Base-by-base conservation (phyloP, 345 rosid genomes). In the Kernera saxatilis region DNA sequence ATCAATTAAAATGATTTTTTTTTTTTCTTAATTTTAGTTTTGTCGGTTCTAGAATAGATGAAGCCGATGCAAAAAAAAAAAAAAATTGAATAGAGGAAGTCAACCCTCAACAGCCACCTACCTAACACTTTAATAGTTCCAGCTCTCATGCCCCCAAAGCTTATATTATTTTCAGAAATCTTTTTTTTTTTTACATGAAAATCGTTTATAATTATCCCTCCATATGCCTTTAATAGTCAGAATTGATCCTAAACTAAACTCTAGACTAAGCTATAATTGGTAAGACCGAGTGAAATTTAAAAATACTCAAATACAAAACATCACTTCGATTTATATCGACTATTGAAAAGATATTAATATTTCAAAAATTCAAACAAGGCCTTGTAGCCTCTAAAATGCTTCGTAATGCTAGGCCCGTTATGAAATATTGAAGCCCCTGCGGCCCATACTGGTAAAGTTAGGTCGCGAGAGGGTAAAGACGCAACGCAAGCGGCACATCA, bases 401-500 rank as follows among this genome's bases (percentile, higher is more conserved):
- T 35, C n/a, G 35, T 15, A 9, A 32, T 13, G 6, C 5, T 13
- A 45, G 22, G 45, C 70, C 59, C 74, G 36, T 35, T 6, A 52
- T 5, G 19, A 44, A 68, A 25, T 4, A 22, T 17, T 0, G 3
- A 68, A 52, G 74, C 69, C 73, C 41, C 60, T 52, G 39, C 39
- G 30, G 22, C 69, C 69, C 51, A 71, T 13, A 15, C 2, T 9
- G 21, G 5, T 22, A 39, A 46, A 49, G 51, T 45, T 11, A 21
- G 59, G 66, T 56, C 19, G 60, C 17, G 27, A 64, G 50, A 12
- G 49, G 75, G 60, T 63, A 29, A 40, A 45, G 66, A 54, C 70
- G 79, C 60, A 75, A 69, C 79, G 75, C 59, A 69, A 75, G 75
- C 70, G 56, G 22, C 64, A 75, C 79, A 69, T 69, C 79, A 69